Evolutionary conservation across 352 stramenopile genomes (phyloP).

Genomic region (Pythium periplocum): DNA sequence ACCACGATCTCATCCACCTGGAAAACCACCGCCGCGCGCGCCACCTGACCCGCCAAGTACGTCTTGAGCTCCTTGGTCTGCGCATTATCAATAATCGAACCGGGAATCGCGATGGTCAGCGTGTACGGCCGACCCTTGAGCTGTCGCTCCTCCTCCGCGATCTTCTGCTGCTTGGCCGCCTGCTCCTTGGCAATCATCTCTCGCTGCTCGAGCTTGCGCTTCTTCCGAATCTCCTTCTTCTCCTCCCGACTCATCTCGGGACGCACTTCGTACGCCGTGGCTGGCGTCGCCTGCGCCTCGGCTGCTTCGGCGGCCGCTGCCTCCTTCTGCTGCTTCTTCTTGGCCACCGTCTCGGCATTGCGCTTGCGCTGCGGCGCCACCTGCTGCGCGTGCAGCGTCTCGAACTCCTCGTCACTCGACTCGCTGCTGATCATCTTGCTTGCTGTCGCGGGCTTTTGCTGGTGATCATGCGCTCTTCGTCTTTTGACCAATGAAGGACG

Average conservation of each 20-base stretch:
- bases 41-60: constrained; percentile 94
- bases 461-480: neutral
- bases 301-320: constrained; percentile 18
- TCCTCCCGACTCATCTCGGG: constrained; percentile 41
- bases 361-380: constrained; percentile 23
- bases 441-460: neutral
- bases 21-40: constrained; percentile 95
- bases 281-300: constrained; percentile 1
- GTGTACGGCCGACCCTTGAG: constrained; percentile 84
- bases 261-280: constrained; percentile 13
- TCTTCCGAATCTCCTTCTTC: constrained; percentile 71
- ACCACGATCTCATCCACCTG: constrained; percentile 98
- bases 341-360: constrained; percentile 5
- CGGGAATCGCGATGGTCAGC: constrained; percentile 94
- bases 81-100: constrained; percentile 96
- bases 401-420: constrained; percentile 85
- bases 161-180: constrained; percentile 29
- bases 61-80: constrained; percentile 97
- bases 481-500: neutral
- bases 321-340: constrained; percentile 1
- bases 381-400: constrained; percentile 48
- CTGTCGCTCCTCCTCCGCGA: constrained; percentile 30
- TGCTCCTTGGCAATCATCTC: constrained; percentile 26
- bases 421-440: constrained; percentile 84
- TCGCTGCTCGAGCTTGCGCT: constrained; percentile 59